Evolutionary conservation across 2,329 filamentous ascomycete species (phyloP), one percentile per base, ranked within the genome.

Genomic region (Colletotrichum gigasporum): DNA sequence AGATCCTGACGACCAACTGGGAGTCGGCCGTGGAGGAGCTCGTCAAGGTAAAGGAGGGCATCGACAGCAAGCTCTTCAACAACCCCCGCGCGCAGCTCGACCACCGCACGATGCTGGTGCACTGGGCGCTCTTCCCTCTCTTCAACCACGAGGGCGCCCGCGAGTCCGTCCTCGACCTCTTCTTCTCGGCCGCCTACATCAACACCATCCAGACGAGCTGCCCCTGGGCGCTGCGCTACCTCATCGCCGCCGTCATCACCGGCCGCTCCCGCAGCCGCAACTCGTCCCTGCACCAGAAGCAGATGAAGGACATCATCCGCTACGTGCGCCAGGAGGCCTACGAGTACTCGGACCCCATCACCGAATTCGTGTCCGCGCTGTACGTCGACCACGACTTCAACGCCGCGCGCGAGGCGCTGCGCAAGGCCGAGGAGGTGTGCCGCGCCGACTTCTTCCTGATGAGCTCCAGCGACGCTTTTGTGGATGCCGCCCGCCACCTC

Each of bases 201-300:
- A 99, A 98, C 88, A 98, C 95, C 73, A 97, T 99, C 79, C 96
- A 99, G 87, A 97, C 96, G 64, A 91, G 90, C 73, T 97, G 94
- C 85, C 95, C 96, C 6, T 99, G 96, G 96, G 90, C 97, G 69
- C 86, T 99, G 73, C 91, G 96, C 71, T 99, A 99, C 81, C 87
- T 99, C 63, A 90, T 94, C 65, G 94, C 94, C 51, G 92, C 95
- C 70, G 95, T 99, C 73, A 97, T 99, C 79, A 97, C 94, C 67
- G 96, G 95, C 83, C 92, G 93, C 66, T 90, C 85, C 76, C 91
- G 93, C 69, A 79, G 88, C 44, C 90, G 94, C 76, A 97, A 96
- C 83, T 92, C 91, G 62, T 89, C 90, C 69, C 84, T 89, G 73
- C 96, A 99, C 84, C 95, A 98, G 85, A 98, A 97, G 86, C 96